Conservation (phyloP, 805 yeast genomes). For the Candida glaebosa region DNA sequence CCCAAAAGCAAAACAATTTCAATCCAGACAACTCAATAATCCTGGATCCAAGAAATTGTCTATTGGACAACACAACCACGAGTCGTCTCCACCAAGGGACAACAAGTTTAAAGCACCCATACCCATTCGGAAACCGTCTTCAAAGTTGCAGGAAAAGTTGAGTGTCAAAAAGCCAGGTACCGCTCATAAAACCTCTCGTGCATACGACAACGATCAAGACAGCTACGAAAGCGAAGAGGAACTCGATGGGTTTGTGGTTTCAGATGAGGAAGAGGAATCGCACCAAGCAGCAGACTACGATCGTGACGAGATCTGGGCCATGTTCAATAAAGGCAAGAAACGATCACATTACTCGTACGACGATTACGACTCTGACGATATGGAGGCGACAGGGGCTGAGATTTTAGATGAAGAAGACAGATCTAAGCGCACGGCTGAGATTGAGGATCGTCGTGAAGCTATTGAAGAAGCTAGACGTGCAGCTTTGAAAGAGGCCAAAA, state of each 20-base stretch:
- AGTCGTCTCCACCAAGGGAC: not conserved
- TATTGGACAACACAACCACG: not conserved
- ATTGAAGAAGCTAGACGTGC: slow-evolving; percentile 49
- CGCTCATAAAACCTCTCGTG: slow-evolving; percentile 4
- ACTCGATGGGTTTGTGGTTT: slow-evolving; percentile 56
- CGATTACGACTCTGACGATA: slow-evolving; percentile 58
- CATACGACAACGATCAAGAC: slow-evolving; percentile 21
- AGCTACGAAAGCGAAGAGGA: slow-evolving; percentile 42
- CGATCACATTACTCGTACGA: slow-evolving; percentile 44
- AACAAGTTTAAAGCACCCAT: slow-evolving; percentile 21
- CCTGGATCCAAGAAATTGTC: not conserved
- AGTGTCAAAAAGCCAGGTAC: slow-evolving; percentile 16
- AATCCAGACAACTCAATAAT: not conserved
- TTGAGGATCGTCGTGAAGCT: slow-evolving; percentile 75
- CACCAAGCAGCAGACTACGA: slow-evolving; percentile 52
- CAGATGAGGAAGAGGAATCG: slow-evolving; percentile 43
- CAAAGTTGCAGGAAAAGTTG: slow-evolving; percentile 47
- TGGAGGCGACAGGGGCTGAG: slow-evolving; percentile 95
- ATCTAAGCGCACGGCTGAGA: slow-evolving; percentile 63
- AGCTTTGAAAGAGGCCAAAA: slow-evolving; percentile 19
- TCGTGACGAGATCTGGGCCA: slow-evolving; percentile 84
- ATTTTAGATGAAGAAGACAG: slow-evolving; percentile 76
- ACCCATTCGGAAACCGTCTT: slow-evolving; percentile 57
- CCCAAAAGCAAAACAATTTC: not conserved
- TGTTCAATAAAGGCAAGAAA: slow-evolving; percentile 66